These are phyloP conservation scores for Saksenaea vasiformis DNA, from an alignment of 371 early-diverging fungal species.

Conservation along the genomic window DNA sequence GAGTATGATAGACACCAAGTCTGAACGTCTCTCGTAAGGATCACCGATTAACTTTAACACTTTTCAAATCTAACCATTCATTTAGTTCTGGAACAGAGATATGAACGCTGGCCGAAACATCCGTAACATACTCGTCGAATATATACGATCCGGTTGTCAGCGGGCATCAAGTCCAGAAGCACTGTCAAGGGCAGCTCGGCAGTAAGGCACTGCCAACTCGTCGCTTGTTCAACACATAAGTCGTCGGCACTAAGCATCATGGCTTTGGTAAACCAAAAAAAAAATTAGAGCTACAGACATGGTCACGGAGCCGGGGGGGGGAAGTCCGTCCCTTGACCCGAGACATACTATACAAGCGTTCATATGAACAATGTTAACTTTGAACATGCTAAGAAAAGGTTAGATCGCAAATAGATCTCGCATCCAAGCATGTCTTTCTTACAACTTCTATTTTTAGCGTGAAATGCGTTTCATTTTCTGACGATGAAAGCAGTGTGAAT, in stretches of 20 bases:
- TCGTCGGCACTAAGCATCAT: no score
- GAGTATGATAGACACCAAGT: constrained; percentile 2
- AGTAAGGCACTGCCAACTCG: no score
- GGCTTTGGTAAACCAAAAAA: no score
- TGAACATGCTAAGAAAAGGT: not conserved
- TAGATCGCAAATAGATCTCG: not conserved
- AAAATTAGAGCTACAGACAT: no score
- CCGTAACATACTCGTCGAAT: not conserved
- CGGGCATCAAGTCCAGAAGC: no score
- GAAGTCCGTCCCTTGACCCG: no score
- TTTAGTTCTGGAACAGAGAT: not conserved
- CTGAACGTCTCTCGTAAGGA: not conserved
- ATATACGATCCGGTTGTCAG: no score
- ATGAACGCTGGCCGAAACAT: no score
- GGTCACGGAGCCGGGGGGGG: no score
- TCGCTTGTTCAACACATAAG: no score
- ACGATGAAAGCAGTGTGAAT: not conserved
- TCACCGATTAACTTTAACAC: not conserved
- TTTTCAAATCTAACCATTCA: not conserved
- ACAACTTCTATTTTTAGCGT: not conserved
- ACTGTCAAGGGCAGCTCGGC: no score
- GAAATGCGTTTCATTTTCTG: constrained; percentile 12
- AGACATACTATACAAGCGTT: no score
- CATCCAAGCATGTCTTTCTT: not conserved
- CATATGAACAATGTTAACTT: not conserved